Evolutionary conservation across 371 early-diverging fungal genomes (phyloP).

Genomic region (Mucor sp.): DNA sequence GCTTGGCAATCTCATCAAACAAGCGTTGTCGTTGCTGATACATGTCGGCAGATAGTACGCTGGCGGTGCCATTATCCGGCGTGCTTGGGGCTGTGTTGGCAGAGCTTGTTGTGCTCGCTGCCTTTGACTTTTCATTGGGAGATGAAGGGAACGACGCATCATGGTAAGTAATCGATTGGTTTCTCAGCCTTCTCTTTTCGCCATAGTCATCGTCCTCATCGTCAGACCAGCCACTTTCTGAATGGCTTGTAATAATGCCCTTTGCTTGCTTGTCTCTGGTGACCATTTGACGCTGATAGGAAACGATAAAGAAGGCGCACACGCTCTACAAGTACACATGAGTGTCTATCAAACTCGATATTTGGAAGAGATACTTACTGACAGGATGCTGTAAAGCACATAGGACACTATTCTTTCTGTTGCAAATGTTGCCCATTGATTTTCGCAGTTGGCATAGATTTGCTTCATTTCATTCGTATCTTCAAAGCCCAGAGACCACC

Average conservation of each 20-base stretch:
- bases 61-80: not conserved
- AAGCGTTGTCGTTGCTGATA: conserved; percentile 27
- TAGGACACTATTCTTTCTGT: conserved; percentile 25
- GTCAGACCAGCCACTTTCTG: conserved; percentile 13
- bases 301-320: not conserved
- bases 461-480: conserved; percentile 15
- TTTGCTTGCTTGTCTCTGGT: conserved; percentile 1
- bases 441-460: conserved; percentile 5
- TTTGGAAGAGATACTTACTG: conserved; percentile 6
- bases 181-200: not conserved
- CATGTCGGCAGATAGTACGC: conserved; percentile 12
- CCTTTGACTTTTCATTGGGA: not conserved
- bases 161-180: conserved; percentile 8
- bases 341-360: not conserved
- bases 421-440: conserved; percentile 20
- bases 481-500: conserved; percentile 22
- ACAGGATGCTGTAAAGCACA: conserved; percentile 15
- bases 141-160: conserved; percentile 7
- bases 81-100: not conserved
- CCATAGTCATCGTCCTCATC: not conserved
- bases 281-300: conserved; percentile 5
- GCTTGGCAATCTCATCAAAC: conserved; percentile 30
- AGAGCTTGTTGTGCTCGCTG: not conserved
- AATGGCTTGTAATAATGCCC: not conserved
- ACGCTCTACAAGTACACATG: not conserved